Evolutionary conservation across 2,329 filamentous ascomycete genomes (phyloP), one percentile per base, ranked within the genome.

Genomic region (Trichophaea hybrida): DNA sequence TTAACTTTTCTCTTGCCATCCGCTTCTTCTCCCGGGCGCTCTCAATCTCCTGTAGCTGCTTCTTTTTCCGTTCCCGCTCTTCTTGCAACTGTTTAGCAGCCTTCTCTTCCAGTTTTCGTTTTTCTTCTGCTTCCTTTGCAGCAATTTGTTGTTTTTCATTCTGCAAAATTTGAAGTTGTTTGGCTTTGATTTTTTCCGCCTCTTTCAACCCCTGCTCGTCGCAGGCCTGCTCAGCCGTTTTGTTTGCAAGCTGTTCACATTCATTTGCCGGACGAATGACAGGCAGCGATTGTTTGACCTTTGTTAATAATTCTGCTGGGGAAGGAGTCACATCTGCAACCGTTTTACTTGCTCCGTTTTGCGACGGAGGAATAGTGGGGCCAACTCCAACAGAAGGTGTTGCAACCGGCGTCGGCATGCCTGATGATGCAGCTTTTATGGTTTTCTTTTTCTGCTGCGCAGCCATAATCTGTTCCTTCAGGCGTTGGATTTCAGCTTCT

Each of bases 91-190:
- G 5, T 24, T 53, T 53, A 13, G 24, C 33, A n/a, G 13, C 24
- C 34, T 35, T 33, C n/a, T 35, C 50, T 32, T 50, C 12, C 40
- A 46, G 40, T 24, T 50, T 50, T 59, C 62, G 32, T 64, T 59
- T 46, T 63, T 63, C 37, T 46, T 59, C 32, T 49, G 59, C n/a
- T 43, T 57, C 37, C 57, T 63, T 70, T 37, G 72, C 70, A 4
- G 68, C 67, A 37, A 71, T 59, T 58, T 64, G 64, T 32, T 61
- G 67, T 61, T 72, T 71, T 35, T 71, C 70, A n/a, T 68, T 68
- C 6, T 70, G 57, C 46, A 24, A 24, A 24, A 24, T 24, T 24
- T 24, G 24, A 24, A 64, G 68, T 55, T 69, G 60, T 37, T 63
- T 68, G 50, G 69, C 62, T 48, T 63, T 65, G 50, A 67, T 68